Conservation (phyloP, 2,329 filamentous ascomycete genomes). For the Hypoxylon sp. region DNA sequence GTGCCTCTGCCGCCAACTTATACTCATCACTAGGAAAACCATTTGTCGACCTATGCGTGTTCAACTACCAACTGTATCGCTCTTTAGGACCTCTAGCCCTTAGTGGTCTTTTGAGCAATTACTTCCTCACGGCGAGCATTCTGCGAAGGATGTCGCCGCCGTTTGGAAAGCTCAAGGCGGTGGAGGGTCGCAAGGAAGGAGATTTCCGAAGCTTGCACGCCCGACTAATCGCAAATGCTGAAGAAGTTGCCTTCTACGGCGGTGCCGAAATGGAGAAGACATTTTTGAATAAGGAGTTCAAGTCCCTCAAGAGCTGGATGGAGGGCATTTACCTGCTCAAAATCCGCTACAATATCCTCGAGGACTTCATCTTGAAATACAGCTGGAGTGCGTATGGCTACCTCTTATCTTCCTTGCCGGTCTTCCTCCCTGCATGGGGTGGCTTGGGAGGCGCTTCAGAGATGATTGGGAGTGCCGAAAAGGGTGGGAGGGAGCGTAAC, state of each 20-base stretch:
- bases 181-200: slow-evolving; percentile 93
- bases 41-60: slow-evolving; percentile 95
- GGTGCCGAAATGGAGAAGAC: slow-evolving; percentile 95
- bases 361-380: slow-evolving; percentile 98
- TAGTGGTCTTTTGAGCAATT: slow-evolving; percentile 88
- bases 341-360: slow-evolving; percentile 98
- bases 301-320: slow-evolving; percentile 95
- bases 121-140: slow-evolving; percentile 92
- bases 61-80: slow-evolving; percentile 96
- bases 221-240: slow-evolving; percentile 92
- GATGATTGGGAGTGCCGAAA: slow-evolving; percentile 63
- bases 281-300: slow-evolving; percentile 92
- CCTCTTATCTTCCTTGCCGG: slow-evolving; percentile 88
- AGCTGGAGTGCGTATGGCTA: slow-evolving; percentile 99
- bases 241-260: slow-evolving; percentile 97
- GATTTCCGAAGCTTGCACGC: slow-evolving; percentile 94
- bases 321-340: slow-evolving; percentile 98
- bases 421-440: slow-evolving; percentile 95
- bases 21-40: slow-evolving; percentile 99
- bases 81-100: slow-evolving; percentile 90
- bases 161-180: slow-evolving; percentile 95
- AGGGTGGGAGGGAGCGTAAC: slow-evolving; percentile 75
- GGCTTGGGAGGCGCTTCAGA: slow-evolving; percentile 81
- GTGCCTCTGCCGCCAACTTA: slow-evolving; percentile 87
- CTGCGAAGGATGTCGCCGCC: slow-evolving; percentile 90